Conservation (phyloP, 306 rosid species). For the Prunus mira region DNA sequence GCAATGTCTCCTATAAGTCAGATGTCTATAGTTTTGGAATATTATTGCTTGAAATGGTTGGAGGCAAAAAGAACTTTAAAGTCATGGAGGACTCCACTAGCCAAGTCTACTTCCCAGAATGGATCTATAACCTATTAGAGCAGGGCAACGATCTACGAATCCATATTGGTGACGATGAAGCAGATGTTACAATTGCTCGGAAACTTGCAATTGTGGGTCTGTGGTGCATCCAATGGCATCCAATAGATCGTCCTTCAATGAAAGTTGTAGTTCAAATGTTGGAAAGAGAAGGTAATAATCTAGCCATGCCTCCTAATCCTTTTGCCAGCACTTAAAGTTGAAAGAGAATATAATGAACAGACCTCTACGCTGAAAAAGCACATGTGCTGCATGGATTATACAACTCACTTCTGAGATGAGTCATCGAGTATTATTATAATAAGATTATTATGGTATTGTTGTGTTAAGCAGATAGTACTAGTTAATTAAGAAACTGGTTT, state of each 20-base stretch:
- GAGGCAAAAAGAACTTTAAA: constrained; percentile 17
- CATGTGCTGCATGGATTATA: neutral
- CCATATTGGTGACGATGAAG: neutral
- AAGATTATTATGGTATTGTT: too few species aligned
- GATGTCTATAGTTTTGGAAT: constrained; percentile 35
- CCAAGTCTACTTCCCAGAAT: constrained; percentile 9
- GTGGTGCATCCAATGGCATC: constrained; percentile 4
- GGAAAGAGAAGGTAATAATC: neutral
- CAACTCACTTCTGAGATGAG: neutral
- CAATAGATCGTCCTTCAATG: neutral
- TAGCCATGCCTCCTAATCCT: neutral
- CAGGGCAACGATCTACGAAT: neutral
- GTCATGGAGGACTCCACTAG: neutral
- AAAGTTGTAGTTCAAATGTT: neutral
- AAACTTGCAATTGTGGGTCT: neutral
- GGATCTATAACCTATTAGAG: neutral
- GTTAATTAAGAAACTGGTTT: too few species aligned
- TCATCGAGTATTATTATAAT: too few species aligned
- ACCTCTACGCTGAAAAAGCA: too few species aligned
- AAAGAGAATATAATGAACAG: neutral
- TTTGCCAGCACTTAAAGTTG: neutral
- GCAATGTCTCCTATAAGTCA: constrained; percentile 21
- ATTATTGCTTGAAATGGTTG: constrained; percentile 29
- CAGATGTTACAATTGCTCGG: neutral
- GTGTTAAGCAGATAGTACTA: too few species aligned